Conservation (phyloP, 805 yeast species). For the Starmerella riodocensis region DNA sequence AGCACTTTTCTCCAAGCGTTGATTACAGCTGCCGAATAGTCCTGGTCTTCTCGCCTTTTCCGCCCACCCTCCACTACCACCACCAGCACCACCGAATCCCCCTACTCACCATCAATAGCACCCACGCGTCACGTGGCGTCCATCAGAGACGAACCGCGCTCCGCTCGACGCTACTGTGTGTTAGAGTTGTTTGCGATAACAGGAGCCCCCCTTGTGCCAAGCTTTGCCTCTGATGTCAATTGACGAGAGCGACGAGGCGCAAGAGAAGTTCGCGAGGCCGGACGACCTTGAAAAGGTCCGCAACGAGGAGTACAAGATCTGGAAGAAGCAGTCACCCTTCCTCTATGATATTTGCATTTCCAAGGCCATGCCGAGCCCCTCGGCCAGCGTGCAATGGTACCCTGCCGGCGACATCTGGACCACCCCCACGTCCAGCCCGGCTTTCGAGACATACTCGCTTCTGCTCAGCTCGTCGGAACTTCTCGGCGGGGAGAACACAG, state of each 20-base stretch:
- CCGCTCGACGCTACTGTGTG: too few species aligned
- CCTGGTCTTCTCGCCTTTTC: too few species aligned
- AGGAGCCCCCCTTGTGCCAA: too few species aligned
- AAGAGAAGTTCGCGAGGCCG: constrained; percentile 1
- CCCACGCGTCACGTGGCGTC: too few species aligned
- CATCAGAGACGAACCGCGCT: too few species aligned
- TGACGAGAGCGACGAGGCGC: constrained; percentile 5
- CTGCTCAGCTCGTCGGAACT: constrained; percentile 41
- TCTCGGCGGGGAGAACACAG: constrained; percentile 32
- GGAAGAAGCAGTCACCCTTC: constrained; percentile 53
- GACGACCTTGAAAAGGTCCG: constrained; percentile 16
- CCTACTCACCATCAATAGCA: too few species aligned
- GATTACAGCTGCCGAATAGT: too few species aligned
- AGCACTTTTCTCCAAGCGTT: too few species aligned
- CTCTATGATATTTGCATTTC: constrained; percentile 45
- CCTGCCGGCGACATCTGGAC: constrained; percentile 31
- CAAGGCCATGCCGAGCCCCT: constrained; percentile 47
- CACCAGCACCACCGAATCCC: too few species aligned
- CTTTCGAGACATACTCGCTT: constrained; percentile 33
- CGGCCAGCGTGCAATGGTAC: constrained; percentile 47
- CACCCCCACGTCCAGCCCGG: constrained; percentile 9
- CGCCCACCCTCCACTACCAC: too few species aligned
- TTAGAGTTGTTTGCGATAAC: too few species aligned
- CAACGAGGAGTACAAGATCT: constrained; percentile 37
- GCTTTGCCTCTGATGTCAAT: constrained; percentile 3